These are phyloP conservation scores for Cynara cardunculus DNA, from an alignment of 129 eudicot genomes.

Conservation along the genomic window DNA sequence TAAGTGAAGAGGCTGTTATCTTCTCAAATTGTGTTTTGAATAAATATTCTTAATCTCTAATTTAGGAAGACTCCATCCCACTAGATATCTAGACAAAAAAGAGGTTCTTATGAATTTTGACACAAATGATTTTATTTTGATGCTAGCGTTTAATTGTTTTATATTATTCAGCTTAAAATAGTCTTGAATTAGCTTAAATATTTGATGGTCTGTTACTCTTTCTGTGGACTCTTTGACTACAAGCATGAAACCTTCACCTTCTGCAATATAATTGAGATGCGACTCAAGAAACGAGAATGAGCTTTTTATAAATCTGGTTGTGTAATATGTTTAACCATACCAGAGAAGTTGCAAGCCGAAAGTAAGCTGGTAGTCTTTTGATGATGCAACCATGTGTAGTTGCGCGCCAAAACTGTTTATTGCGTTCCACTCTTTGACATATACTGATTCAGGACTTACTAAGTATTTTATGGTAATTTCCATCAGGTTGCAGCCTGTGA, in stretches of 20 bases:
- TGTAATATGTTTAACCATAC: neutral
- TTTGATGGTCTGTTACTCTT: neutral
- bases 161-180: neutral
- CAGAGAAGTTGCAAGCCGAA: neutral
- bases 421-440: neutral
- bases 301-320: neutral
- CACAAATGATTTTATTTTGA: neutral
- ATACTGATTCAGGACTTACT: neutral
- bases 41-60: neutral
- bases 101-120: neutral
- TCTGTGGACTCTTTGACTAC: neutral
- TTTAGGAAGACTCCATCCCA: neutral
- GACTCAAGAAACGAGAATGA: neutral
- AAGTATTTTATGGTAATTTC: neutral
- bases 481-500: constrained; percentile 81
- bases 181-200: neutral
- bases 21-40: neutral
- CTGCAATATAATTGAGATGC: neutral
- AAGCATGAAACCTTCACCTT: neutral
- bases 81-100: neutral
- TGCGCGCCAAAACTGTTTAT: neutral
- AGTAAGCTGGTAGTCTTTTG: neutral
- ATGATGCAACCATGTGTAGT: neutral
- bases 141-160: neutral
- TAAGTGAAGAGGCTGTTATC: neutral